Conservation (phyloP, 495 filamentous ascomycete genomes). For the Daldinia caldariorum region DNA sequence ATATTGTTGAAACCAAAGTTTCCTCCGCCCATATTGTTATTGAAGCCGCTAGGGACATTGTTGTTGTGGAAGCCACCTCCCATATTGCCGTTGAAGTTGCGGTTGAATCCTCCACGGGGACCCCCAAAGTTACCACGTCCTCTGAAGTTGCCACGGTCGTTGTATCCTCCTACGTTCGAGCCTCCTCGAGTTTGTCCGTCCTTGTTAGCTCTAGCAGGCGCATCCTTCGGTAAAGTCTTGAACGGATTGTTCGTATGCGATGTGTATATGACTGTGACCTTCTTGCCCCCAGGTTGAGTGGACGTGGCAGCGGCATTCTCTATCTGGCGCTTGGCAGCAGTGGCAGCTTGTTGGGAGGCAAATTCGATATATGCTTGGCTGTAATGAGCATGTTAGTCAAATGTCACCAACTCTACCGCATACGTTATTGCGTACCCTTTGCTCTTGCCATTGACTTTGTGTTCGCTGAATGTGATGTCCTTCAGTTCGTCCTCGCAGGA, state of each 20-base stretch:
- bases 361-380: constrained; percentile 95
- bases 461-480: constrained; percentile 95
- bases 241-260: constrained; percentile 85
- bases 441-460: constrained; percentile 98
- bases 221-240: constrained; percentile 90
- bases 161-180: constrained; percentile 54
- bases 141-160: constrained; percentile 54
- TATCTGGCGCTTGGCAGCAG: constrained; percentile 83
- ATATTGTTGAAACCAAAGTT: constrained; percentile 60
- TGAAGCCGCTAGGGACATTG: constrained; percentile 40
- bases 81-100: constrained; percentile 22
- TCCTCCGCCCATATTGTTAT: constrained; percentile 48
- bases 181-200: constrained; percentile 64
- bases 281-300: constrained; percentile 66
- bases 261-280: constrained; percentile 77
- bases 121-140: constrained; percentile 48
- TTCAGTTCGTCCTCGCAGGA: constrained; percentile 84
- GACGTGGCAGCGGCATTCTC: constrained; percentile 64
- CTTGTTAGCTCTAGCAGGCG: constrained; percentile 76
- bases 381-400: constrained; percentile 34
- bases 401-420: background rate
- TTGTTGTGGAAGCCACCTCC: constrained; percentile 42
- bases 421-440: constrained; percentile 75
- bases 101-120: constrained; percentile 39
- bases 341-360: constrained; percentile 82